Evolutionary conservation across 2,329 filamentous ascomycete species (phyloP).

Genomic region (Leptographium procerum): DNA sequence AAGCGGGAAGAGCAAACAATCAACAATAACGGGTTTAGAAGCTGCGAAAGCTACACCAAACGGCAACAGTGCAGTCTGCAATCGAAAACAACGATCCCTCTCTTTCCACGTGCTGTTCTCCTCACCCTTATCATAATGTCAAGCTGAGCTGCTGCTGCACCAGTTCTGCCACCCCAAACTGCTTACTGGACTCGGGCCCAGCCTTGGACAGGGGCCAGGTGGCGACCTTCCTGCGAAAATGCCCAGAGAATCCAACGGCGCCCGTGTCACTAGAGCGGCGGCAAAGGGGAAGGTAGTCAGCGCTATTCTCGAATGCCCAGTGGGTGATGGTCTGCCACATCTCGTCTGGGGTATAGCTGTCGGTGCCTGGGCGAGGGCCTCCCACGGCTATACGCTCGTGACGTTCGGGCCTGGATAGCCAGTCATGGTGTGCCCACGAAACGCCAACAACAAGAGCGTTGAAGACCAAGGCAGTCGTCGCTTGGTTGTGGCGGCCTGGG

Average conservation of each 20-base stretch:
- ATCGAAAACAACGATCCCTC: background rate
- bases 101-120: background rate
- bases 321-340: conserved; percentile 19
- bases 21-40: background rate
- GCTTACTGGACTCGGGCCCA: background rate
- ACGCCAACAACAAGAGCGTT: background rate
- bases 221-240: background rate
- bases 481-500: too few species aligned
- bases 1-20: background rate
- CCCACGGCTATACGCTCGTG: conserved; percentile 21
- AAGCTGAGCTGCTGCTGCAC: background rate
- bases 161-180: background rate
- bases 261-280: background rate
- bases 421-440: conserved; percentile 15
- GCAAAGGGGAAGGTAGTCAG: conserved; percentile 15
- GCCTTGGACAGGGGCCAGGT: background rate
- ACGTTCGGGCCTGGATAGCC: conserved; percentile 12
- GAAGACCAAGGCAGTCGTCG: background rate
- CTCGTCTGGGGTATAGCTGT: conserved; percentile 17
- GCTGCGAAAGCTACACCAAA: background rate
- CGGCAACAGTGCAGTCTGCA: background rate
- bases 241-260: background rate
- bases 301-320: conserved; percentile 15
- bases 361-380: conserved; percentile 14
- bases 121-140: background rate